These are phyloP conservation scores for Candida tibetensis DNA, from an alignment of 805 yeast genomes.

Conservation along the genomic window DNA sequence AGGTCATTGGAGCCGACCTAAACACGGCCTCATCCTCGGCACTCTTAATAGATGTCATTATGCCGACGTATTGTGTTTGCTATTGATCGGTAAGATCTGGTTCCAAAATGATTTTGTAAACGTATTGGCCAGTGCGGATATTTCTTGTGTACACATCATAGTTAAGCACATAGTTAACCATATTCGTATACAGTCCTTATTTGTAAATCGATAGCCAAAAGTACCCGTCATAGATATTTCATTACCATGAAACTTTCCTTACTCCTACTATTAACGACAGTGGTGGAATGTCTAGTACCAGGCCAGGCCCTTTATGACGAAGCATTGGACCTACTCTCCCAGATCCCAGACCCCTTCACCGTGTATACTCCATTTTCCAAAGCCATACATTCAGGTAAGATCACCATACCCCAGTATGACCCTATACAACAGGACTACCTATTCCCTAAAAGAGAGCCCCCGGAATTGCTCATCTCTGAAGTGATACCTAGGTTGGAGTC, in stretches of 20 bases:
- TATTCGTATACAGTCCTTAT: no score
- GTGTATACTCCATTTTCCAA: neutral
- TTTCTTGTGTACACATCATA: no score
- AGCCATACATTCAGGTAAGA: conserved; percentile 13
- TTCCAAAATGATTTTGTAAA: no score
- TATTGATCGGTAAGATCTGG: no score
- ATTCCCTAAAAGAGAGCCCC: neutral
- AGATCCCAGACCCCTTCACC: neutral
- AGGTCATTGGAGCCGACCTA: conserved; percentile 48
- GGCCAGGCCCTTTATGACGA: neutral
- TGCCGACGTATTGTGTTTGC: neutral
- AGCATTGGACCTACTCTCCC: neutral
- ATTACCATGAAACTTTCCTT: no score
- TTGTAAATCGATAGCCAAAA: no score
- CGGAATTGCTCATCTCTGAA: neutral
- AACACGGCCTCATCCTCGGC: conserved; percentile 34
- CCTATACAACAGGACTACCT: conserved; percentile 15
- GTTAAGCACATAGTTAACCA: no score
- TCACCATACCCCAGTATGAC: conserved; percentile 31
- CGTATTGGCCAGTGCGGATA: no score
- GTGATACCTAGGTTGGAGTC: conserved; percentile 4
- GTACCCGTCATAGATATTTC: no score
- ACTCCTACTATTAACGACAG: no score
- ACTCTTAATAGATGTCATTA: neutral
- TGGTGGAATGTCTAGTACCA: neutral